Evolutionary conservation across 2,329 filamentous ascomycete species (phyloP).

Genomic region (Tolypocladium endophyticum): DNA sequence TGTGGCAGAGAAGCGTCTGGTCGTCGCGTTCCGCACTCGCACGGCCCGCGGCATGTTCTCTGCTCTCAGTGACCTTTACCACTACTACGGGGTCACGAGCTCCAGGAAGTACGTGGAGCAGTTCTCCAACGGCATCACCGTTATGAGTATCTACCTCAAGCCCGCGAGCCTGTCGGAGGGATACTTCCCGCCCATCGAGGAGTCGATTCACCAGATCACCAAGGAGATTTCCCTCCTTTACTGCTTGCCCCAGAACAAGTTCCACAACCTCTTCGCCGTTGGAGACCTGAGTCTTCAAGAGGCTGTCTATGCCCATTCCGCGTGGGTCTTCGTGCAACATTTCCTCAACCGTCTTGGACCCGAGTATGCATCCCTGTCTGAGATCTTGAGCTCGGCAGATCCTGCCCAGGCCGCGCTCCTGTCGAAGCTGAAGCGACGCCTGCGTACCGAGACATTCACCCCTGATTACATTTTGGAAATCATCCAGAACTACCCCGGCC

Average conservation of each 20-base stretch:
- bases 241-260: conserved; percentile 95
- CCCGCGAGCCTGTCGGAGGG: conserved; percentile 48
- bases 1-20: conserved; percentile 82
- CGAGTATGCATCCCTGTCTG: conserved; percentile 80
- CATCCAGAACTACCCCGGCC: conserved; percentile 77
- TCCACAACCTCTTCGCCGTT: conserved; percentile 78
- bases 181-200: conserved; percentile 69
- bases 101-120: conserved; percentile 97
- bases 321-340: conserved; percentile 96
- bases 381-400: conserved; percentile 71
- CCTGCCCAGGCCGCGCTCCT: conserved; percentile 78
- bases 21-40: conserved; percentile 88
- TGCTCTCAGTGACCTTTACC: conserved; percentile 88
- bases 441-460: conserved; percentile 94
- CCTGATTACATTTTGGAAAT: conserved; percentile 98
- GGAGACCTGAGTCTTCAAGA: conserved; percentile 88
- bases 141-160: conserved; percentile 91
- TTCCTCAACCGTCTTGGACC: conserved; percentile 92
- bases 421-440: conserved; percentile 86
- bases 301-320: conserved; percentile 92
- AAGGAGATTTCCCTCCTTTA: conserved; percentile 96
- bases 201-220: conserved; percentile 96
- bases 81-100: conserved; percentile 95
- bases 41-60: conserved; percentile 92
- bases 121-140: conserved; percentile 95